Base-by-base conservation (phyloP, 345 rosid genomes). In the Angophora floribunda region DNA sequence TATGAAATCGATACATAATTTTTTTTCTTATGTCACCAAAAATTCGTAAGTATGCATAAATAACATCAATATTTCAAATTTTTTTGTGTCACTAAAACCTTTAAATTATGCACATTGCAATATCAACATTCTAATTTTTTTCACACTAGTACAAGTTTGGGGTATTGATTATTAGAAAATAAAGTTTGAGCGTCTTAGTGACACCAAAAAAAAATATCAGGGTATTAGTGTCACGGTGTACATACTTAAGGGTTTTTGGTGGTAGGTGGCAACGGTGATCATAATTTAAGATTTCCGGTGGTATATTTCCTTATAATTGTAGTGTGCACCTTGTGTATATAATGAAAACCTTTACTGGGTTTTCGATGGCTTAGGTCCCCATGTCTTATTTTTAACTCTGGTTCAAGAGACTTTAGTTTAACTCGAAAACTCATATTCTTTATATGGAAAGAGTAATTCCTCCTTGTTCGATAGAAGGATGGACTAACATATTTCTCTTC, bases 141-240 rank as follows among this genome's bases (percentile, higher is more conserved):
- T 67, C 79, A 15, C 41, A 0, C 17, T 0, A 0, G 26, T 26
- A 11, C 12, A 67, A 67, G 19, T 67, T 67, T 67, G 6, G 59
- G 24, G 45, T 16, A 32, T 16, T 67, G 45, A 3, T 32, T 3
- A 67, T 7, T 30, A 3, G 0, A 67, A 32, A 67, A 16, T 67
- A 67, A 36, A 67, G 7, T 32, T 32, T 32, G 28, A 11, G 11
- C 1, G 41, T 1, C 45, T 15, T 14, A 67, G 3, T 17, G 79
- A 67, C 1, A 11, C 4, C 4, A 67, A 32, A 67, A 32, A 32
- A 67, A 0, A 5, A 63, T 52, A 15, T 0, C 3, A 30, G 1
- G 5, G 7, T 63, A n/a, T n/a, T 3, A 63, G 36, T n/a, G 30
- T 13, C 7, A 36, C 36, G 4, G 16, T 65, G 9, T 14, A 15